Base-by-base conservation (phyloP, 148 eudicot species). In the Heliamphora exappendiculata region DNA sequence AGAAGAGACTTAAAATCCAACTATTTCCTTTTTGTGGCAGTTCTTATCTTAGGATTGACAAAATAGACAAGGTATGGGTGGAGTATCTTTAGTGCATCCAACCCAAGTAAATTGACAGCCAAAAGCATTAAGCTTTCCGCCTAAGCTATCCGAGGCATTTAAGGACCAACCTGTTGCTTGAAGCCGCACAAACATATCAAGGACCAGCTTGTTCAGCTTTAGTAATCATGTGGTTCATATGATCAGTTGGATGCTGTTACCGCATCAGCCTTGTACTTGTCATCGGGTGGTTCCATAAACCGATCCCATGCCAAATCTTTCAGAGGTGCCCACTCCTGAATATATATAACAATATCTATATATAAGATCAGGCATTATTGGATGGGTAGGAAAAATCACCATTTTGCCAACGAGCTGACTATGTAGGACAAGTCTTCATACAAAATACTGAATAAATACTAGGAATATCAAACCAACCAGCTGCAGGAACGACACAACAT, bases 391-490 rank as follows among this genome's bases (percentile, higher is more conserved):
- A 63, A 55, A 34, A 63, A 29, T 63, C 55, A 75, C 78, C 70
- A 63, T 75, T 68, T 28, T 74, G 10, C 31, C 70, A 62, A 31
- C 58, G 45, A 63, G 58, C 42, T 62, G 59, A 75, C 26, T 31
- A 26, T 31, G n/a, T n/a, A n/a, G 10, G 3, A 45, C 14, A 70
- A 28, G 72, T 26, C 53, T 70, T 65, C 57, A 29, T 12, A 26
- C n/a, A 16, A 12, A 3, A 10, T 45, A 45, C 49, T 0, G 9
- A 70, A 28, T 33, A 70, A 45, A 31, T 49, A 57, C 53, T 31
- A 31, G 24, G 22, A 7, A 45, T 31, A 29, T 44, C 24, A 31
- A 44, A 41, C 26, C 55, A 31, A 50, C 20, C 36, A 42, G 28
- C 66, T 41, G 22, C 67, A 73, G 41, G 51, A 73, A 57, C 33